Base-by-base conservation (phyloP, 371 early-diverging fungal genomes). In the Zopfochytrium polystomum region DNA sequence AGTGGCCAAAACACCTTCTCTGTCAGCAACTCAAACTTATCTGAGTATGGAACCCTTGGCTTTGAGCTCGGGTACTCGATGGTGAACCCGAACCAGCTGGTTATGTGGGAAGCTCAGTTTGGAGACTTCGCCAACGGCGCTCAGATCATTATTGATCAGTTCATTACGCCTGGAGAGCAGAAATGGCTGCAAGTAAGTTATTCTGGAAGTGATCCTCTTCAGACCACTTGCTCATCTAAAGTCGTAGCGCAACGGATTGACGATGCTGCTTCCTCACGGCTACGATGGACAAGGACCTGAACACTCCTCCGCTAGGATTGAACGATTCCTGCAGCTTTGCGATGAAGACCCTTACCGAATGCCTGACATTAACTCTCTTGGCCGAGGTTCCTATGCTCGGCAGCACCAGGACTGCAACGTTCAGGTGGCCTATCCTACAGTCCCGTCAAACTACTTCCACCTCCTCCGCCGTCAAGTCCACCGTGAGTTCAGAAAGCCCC, bases 281-380 rank as follows among this genome's bases (percentile, higher is more conserved):
- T 96, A 91, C 68, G 98, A 97, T 72, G 98, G 98, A 55, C 92
- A 91, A 77, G 98, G 98, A 26, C 95, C 98, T 22, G 98, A 97
- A 74, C 98, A 97, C 80, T 92, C 93, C 31, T 90, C 91, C 26
- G 84, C 91, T 35, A 86, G 96, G 66, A 80, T 96, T 52, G 98
- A 97, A 78, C 90, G 98, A 60, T 97, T 89, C 77, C 81, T 97
- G 59, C 92, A 92, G 73, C 77, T 96, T 67, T 89, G 89, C 76
- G 94, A 95, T 75, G 95, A 97, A 69, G 88, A 94, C 71, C 95
- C 95, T 29, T 87, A 85, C 77, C 62, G 72, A 31, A 92, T 85
- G 81, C 95, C 94, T 7, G 72, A 87, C 22, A 80, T 85, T 20
- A 88, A 90, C 65, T 86, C 87, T 70, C 75, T 88, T 51, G 74